phyloP scores from a whole-genome alignment of 495 filamentous ascomycete species.

The Cryomyces minteri region DNA sequence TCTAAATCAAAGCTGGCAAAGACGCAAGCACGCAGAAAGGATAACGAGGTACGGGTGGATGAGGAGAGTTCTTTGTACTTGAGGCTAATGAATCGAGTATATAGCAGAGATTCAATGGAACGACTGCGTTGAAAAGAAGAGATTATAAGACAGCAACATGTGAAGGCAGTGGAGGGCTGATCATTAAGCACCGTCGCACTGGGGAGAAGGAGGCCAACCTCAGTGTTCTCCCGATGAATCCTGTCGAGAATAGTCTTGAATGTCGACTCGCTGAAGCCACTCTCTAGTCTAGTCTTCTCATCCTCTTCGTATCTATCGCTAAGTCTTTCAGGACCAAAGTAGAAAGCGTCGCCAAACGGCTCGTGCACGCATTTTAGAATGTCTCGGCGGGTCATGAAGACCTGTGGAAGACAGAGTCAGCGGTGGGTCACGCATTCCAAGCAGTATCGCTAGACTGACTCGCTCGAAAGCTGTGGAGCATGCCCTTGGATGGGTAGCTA shows the following conservation, averaged over 20 bases:
- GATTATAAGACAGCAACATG: not conserved
- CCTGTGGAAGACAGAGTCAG: slow-evolving; percentile 26
- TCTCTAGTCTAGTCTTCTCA: slow-evolving; percentile 43
- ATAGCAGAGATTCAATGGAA: no score
- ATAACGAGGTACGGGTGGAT: no score
- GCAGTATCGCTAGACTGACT: slow-evolving; percentile 28
- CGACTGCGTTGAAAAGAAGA: not conserved
- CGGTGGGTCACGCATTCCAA: not conserved
- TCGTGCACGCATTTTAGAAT: slow-evolving; percentile 74
- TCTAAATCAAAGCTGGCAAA: no score
- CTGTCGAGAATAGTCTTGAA: slow-evolving; percentile 58
- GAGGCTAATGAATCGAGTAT: no score
- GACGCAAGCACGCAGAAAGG: no score
- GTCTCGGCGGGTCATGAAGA: slow-evolving; percentile 85
- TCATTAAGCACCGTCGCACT: not conserved
- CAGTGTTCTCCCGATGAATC: slow-evolving; percentile 43
- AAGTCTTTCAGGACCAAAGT: slow-evolving; percentile 80
- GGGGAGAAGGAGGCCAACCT: slow-evolving; percentile 35
- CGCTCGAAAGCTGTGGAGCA: slow-evolving; percentile 94
- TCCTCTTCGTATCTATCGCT: slow-evolving; percentile 58
- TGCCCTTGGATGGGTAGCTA: slow-evolving; percentile 82
- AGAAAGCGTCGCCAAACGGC: slow-evolving; percentile 92
- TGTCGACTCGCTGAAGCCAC: slow-evolving; percentile 59
- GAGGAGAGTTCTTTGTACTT: no score
- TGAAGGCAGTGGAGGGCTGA: not conserved